phyloP scores from a whole-genome alignment of 2,329 filamentous ascomycete genomes.

The Bertia moriformis region DNA sequence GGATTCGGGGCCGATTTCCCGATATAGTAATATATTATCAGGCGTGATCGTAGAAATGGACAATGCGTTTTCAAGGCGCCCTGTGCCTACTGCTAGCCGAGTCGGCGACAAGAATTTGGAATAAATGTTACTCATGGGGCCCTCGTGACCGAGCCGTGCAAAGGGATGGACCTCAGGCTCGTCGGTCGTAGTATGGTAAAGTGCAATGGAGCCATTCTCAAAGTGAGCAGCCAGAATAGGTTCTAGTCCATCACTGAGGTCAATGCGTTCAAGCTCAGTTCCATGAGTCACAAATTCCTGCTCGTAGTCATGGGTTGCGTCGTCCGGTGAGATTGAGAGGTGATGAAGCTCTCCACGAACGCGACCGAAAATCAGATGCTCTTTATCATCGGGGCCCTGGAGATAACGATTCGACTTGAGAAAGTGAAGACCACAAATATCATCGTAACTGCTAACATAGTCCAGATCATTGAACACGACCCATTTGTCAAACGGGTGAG shows the following conservation, averaged over 20 bases:
- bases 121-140: not conserved
- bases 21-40: not conserved
- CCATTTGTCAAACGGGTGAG: not conserved
- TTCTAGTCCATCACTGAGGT: not conserved
- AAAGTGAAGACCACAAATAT: not conserved
- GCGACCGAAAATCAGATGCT: slow-evolving; percentile 1
- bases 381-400: not conserved
- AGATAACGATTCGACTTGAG: not conserved
- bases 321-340: not conserved
- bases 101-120: not conserved
- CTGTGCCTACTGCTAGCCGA: not conserved
- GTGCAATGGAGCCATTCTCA: not conserved
- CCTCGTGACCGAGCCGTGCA: not conserved
- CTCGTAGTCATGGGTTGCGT: not conserved
- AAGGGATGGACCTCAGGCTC: not conserved
- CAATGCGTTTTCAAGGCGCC: not conserved
- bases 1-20: not conserved
- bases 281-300: not conserved
- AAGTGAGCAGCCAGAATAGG: not conserved
- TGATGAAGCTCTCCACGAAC: not conserved
- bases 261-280: not conserved
- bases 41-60: not conserved
- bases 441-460: not conserved
- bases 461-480: not conserved
- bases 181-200: not conserved